Base-by-base conservation (phyloP, 129 eudicot species). In the Centrapalus pauciflorus region DNA sequence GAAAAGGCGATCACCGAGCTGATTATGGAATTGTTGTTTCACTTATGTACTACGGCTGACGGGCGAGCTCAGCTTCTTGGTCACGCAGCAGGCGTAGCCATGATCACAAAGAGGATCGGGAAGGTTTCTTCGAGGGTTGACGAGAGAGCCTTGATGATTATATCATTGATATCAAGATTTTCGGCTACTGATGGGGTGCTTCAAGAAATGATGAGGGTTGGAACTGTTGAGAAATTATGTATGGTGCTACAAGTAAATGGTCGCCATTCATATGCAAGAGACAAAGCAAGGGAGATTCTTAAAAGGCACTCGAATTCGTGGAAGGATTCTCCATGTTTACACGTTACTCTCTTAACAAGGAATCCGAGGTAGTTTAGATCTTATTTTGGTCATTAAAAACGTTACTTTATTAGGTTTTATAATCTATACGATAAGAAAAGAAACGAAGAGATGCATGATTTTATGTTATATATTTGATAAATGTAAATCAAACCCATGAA, bases 71-170 rank as follows among this genome's bases (percentile, higher is more conserved):
- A 77, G 61, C 76, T 87, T 32, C 43, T 87, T 46, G 61, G 55
- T 28, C 95, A 87, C 45, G 85, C 88, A 0, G 95, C 76, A 0
- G 90, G 90, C 13, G 33, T 87, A 25, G 85, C 95, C 12, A 61
- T 87, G 62, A 50, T 84, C 34, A 71, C 90, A 16, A 74, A 69
- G 79, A 62, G 83, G 68, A 73, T 87, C 1, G 43, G 77, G 71
- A 81, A 50, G 70, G 85, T 81, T 46, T 87, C 95, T 19, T 41
- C 50, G 3, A 60, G 75, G 61, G 74, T 77, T 4, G 88, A 84
- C 17, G 90, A 87, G 21, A 29, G 82, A 9, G 85, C 76, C 11
- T 67, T 87, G 49, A 68, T 73, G 78, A 82, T 87, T 11, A 48
- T 87, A 4, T 76, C 80, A 14, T 48, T 75, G 75, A 51, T 87